These are phyloP conservation scores for Trypanosoma brucei DNA, from an alignment of 208 protist genomes.

Conservation along the genomic window DNA sequence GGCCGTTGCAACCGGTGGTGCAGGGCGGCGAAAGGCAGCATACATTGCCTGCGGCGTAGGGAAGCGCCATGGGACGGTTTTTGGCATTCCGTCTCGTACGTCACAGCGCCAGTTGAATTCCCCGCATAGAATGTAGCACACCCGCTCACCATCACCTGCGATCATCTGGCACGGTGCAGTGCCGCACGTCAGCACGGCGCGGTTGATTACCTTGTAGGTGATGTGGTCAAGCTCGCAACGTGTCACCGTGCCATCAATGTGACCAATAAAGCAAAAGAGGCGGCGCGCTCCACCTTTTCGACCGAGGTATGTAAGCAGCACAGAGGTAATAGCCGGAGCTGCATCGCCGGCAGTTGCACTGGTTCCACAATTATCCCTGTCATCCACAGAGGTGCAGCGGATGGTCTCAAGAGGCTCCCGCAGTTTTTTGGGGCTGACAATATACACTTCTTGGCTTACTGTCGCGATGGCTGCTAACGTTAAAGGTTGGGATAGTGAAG, in stretches of 20 bases:
- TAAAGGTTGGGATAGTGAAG: constrained; percentile 10
- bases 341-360: constrained; percentile 1
- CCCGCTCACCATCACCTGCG: constrained; percentile 52
- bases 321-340: constrained; percentile 44
- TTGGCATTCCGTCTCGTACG: constrained; percentile 42
- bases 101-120: constrained; percentile 69
- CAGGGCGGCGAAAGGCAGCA: constrained; percentile 48
- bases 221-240: constrained; percentile 55
- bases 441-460: constrained; percentile 55
- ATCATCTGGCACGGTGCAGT: constrained; percentile 58
- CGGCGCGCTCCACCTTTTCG: constrained; percentile 17
- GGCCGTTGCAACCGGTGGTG: constrained; percentile 6
- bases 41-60: constrained; percentile 49
- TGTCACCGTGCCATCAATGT: constrained; percentile 66
- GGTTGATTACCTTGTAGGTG: constrained; percentile 53
- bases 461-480: constrained; percentile 70
- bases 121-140: constrained; percentile 72
- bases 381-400: constrained; percentile 17
- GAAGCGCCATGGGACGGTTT: constrained; percentile 74
- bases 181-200: constrained; percentile 48
- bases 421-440: constrained; percentile 55
- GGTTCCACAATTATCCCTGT: background rate
- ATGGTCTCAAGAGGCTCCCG: constrained; percentile 68
- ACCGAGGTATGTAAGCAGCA: constrained; percentile 72
- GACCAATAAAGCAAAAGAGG: constrained; percentile 72